These are phyloP conservation scores for Berkeleyomyces rouxiae DNA, from an alignment of 2,329 filamentous ascomycete species.

Conservation along the genomic window DNA sequence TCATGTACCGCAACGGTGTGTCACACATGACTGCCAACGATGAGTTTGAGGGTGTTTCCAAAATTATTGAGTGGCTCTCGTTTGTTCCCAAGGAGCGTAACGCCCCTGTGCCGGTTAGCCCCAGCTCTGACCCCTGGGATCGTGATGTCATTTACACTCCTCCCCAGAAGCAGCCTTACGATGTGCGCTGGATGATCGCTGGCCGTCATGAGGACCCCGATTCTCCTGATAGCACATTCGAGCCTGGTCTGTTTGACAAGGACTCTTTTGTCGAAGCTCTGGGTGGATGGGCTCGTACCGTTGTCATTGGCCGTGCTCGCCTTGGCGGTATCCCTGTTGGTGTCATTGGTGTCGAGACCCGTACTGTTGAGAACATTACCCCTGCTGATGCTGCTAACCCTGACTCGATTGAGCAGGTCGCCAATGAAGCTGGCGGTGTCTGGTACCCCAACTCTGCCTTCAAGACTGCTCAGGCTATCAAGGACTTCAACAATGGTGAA, in stretches of 20 bases:
- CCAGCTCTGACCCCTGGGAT: slow-evolving; percentile 76
- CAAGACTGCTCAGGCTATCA: slow-evolving; percentile 98
- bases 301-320: slow-evolving; percentile 89
- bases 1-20: slow-evolving; percentile 99
- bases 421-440: slow-evolving; percentile 89
- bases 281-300: slow-evolving; percentile 90
- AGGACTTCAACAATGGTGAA: slow-evolving; percentile 97
- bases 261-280: slow-evolving; percentile 94
- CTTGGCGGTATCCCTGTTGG: slow-evolving; percentile 95
- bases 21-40: slow-evolving; percentile 97
- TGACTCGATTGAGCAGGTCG: slow-evolving; percentile 91
- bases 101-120: slow-evolving; percentile 80
- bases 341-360: slow-evolving; percentile 93
- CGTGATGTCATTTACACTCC: slow-evolving; percentile 77
- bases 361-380: slow-evolving; percentile 89
- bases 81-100: slow-evolving; percentile 94
- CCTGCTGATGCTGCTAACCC: slow-evolving; percentile 96
- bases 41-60: slow-evolving; percentile 93
- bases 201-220: slow-evolving; percentile 44
- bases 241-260: slow-evolving; percentile 86
- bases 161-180: slow-evolving; percentile 69
- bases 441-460: slow-evolving; percentile 99
- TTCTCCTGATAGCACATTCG: slow-evolving; percentile 53
- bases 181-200: slow-evolving; percentile 83
- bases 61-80: slow-evolving; percentile 96